Evolutionary conservation across 345 rosid species (phyloP), one percentile per base, ranked within the genome.

Genomic region (Rhizophora mangle): DNA sequence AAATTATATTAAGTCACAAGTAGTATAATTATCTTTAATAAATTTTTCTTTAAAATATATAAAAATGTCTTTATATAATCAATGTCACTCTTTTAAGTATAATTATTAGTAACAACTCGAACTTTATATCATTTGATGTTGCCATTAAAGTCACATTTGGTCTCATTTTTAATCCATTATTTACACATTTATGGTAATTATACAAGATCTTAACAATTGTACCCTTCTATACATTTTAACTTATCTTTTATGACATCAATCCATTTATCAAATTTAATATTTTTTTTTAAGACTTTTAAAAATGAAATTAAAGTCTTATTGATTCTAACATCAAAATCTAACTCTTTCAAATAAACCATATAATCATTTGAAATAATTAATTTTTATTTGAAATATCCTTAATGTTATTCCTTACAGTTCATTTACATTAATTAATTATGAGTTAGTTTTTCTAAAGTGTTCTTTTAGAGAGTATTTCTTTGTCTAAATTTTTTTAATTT

Each of bases 291-390:
- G 54, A 51, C 60, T 19, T 59, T 32, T 29, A 32, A 56, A 69
- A 68, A 51, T 13, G 39, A 68, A 30, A 64, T 47, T 11, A 30
- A 26, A 47, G 64, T 46, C 18, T 68, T 57, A 30, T 39, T 68
- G 20, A 67, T 18, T 19, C 24, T 27, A 3, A 43, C 7, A 18
- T 65, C 30, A 62, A 7, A 53, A 53, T 62, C 8, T 27, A 11
- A 39, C 43, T 69, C 37, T 37, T 63, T 21, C 20, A 19, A n/a
- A 70, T 74, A 70, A 32, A 74, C 59, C 59, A 74, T 43, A 37
- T 57, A 70, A 10, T 70, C 39, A 66, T 51, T 1, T 0, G 29
- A 43, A 69, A 73, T 65, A 15, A 9, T 24, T 4, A 0, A n/a
- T 31, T 36, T 43, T 60, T 34, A 22, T 62, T 55, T 13, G 0